Percentiles rank a stretch among this genome's conserved stretches.
These are phyloP conservation scores for Ambrosiella beaveri DNA, from an alignment of 2,329 filamentous ascomycete species.

Conservation along the genomic window DNA sequence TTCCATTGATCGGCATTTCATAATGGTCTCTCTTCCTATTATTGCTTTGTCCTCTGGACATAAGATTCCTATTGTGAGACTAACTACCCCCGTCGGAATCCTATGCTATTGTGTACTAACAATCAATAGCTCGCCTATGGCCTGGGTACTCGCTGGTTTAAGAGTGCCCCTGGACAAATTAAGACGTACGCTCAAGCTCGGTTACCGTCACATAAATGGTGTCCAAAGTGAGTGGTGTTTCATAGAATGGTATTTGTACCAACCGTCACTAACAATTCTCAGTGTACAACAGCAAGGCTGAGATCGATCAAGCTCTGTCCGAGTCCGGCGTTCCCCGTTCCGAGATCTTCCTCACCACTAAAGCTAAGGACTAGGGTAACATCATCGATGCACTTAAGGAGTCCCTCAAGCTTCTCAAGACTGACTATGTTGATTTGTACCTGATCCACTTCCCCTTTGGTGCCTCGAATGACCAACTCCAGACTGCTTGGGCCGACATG, in stretches of 20 bases:
- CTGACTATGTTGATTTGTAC: conserved; percentile 36
- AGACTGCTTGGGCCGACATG: conserved; percentile 53
- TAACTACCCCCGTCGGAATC: background rate
- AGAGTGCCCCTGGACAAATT: background rate
- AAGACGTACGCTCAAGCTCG: conserved; percentile 6
- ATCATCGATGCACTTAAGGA: conserved; percentile 31
- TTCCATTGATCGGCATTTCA: background rate
- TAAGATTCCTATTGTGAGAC: conserved; percentile 4
- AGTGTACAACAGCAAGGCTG: conserved; percentile 27
- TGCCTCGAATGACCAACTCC: conserved; percentile 7
- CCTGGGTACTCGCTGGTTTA: conserved; percentile 9
- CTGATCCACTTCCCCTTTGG: conserved; percentile 28
- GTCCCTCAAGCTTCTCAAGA: conserved; percentile 31
- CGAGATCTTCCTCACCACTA: conserved; percentile 36
- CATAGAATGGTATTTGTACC: background rate
- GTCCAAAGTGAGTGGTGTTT: conserved; percentile 1
- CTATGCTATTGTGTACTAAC: background rate
- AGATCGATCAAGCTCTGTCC: conserved; percentile 26
- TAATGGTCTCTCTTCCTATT: background rate
- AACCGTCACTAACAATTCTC: background rate
- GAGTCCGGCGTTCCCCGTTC: conserved; percentile 23
- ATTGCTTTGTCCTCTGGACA: conserved; percentile 6
- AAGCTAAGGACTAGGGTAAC: conserved; percentile 28
- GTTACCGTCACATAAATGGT: conserved; percentile 8
- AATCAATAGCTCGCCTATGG: conserved; percentile 10